These are phyloP conservation scores for Arctium lappa DNA, from an alignment of 129 eudicot genomes.

Conservation along the genomic window DNA sequence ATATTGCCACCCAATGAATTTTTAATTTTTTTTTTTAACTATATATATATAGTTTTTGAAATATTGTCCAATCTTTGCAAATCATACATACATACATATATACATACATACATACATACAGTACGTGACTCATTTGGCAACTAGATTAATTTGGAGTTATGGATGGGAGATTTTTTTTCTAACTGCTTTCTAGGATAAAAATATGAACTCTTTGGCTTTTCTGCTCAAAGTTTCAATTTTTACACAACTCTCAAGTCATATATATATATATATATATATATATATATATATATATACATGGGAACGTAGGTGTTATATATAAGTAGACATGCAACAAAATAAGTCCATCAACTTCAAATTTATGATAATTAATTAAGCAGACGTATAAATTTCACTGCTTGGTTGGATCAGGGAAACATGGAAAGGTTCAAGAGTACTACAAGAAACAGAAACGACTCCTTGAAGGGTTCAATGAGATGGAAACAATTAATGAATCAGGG, in stretches of 20 bases:
- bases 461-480: constrained; percentile 91
- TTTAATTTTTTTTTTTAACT: too few relatives aligned
- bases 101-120: not conserved
- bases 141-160: not conserved
- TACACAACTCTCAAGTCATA: not conserved
- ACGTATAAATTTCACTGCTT: too few relatives aligned
- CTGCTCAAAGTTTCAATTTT: not conserved
- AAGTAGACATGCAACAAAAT: not conserved
- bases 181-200: too few relatives aligned
- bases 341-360: not conserved
- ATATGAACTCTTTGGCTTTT: not conserved
- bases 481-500: constrained; percentile 65
- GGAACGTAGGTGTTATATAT: too few relatives aligned
- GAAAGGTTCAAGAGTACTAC: constrained; percentile 79
- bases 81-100: not conserved
- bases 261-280: too few relatives aligned
- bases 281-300: too few relatives aligned
- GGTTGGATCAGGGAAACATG: constrained; percentile 46
- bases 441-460: constrained; percentile 75
- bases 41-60: too few relatives aligned
- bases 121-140: not conserved
- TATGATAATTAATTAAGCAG: not conserved
- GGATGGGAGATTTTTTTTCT: too few relatives aligned
- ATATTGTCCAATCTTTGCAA: not conserved
- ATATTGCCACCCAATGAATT: not conserved